These are phyloP conservation scores for Botrytis fabae DNA, from an alignment of 2,329 filamentous ascomycete genomes.

Conservation along the genomic window DNA sequence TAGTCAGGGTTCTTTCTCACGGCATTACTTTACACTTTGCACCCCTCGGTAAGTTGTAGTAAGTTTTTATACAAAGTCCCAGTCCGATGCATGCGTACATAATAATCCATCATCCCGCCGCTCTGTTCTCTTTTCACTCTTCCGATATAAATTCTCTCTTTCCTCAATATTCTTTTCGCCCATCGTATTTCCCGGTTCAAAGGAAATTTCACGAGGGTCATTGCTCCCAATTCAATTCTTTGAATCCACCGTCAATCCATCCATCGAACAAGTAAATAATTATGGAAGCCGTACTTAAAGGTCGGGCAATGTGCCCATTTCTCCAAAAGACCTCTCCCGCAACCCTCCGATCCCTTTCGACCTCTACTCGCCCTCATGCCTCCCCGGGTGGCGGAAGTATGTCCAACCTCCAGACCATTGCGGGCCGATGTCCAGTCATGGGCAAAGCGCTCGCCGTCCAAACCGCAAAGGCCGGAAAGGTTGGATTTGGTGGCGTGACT, in stretches of 20 bases:
- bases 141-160: not conserved
- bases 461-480: slow-evolving; percentile 55
- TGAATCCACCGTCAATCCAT: not conserved
- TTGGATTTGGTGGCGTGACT: slow-evolving; percentile 45
- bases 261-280: slow-evolving; percentile 8
- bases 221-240: not conserved
- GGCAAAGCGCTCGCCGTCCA: slow-evolving; percentile 94
- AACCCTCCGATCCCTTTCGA: slow-evolving; percentile 85
- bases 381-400: slow-evolving; percentile 87
- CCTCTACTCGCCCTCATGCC: slow-evolving; percentile 53
- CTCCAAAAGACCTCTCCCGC: slow-evolving; percentile 91
- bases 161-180: not conserved
- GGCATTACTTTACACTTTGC: not conserved
- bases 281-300: slow-evolving; percentile 24
- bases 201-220: not conserved
- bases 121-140: not conserved
- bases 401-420: slow-evolving; percentile 93
- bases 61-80: not conserved
- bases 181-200: not conserved
- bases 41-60: not conserved
- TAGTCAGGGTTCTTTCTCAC: not conserved
- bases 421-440: slow-evolving; percentile 96
- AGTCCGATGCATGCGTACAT: not conserved
- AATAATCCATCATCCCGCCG: not conserved
- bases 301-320: slow-evolving; percentile 82